Conservation (phyloP, 345 rosid genomes). For the Microcos paniculata region DNA sequence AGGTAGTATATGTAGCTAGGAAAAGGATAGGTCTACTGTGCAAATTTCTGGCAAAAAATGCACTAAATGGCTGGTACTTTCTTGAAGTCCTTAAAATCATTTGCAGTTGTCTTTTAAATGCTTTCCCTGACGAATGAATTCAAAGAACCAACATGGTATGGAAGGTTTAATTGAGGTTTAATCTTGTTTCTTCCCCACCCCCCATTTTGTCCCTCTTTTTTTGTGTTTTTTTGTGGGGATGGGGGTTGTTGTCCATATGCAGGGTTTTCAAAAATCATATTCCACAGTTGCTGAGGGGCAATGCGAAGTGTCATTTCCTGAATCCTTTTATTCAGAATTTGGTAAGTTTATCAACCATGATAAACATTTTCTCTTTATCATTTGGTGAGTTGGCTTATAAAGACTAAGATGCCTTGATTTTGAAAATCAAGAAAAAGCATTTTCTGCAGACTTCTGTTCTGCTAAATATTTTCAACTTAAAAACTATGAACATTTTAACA, state of each 20-base stretch:
- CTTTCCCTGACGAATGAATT: not conserved
- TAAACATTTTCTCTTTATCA: not conserved
- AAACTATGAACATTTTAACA: not conserved
- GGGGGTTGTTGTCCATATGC: slow-evolving; percentile 21
- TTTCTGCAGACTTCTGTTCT: not conserved
- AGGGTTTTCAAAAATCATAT: slow-evolving; percentile 82
- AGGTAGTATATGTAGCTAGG: not conserved
- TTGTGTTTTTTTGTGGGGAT: not conserved
- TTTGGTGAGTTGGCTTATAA: not conserved
- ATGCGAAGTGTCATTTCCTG: slow-evolving; percentile 45
- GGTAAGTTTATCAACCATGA: slow-evolving; percentile 41
- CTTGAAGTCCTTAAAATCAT: not conserved
- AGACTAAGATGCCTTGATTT: not conserved
- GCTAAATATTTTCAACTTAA: not conserved
- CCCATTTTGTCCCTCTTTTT: not conserved
- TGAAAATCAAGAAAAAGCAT: not conserved
- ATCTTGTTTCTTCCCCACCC: not conserved
- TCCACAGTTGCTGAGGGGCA: slow-evolving; percentile 57
- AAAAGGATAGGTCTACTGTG: not conserved
- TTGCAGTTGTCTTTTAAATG: not conserved
- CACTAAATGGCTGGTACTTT: not conserved
- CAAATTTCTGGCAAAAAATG: not conserved
- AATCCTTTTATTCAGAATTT: slow-evolving; percentile 54
- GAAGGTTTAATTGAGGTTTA: slow-evolving; percentile 8
- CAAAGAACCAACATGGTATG: not conserved